Evolutionary conservation across 2,329 filamentous ascomycete genomes (phyloP), one percentile per base, ranked within the genome.

Genomic region (Trichoderma citrinoviride): DNA sequence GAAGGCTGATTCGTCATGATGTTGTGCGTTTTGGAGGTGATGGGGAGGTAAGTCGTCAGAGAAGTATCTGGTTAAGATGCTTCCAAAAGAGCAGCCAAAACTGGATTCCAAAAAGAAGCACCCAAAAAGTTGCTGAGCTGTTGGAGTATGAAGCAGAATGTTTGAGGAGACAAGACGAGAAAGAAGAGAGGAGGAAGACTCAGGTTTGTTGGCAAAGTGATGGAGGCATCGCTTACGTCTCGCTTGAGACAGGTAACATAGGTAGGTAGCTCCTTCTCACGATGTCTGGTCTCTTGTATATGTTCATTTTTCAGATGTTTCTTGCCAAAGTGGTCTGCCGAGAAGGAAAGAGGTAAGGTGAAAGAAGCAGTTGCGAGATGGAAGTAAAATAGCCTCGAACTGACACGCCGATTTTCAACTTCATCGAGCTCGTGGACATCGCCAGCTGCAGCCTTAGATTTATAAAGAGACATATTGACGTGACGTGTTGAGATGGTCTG

Each of bases 41-140:
- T 14, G 7, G 33, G 10, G 33, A 37, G 33, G 33, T 73, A 67
- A 61, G 64, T 68, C 8, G 40, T 37, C 65, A 41, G 25, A 54
- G 47, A 46, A 44, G 54, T 43, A 46, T n/a, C n/a, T n/a, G n/a
- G 27, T n/a, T 70, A 72, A 68, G 53, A 73, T 73, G 67, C 67
- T 69, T 69, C 68, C 71, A 73, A 74, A 68, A 73, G 55, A 67
- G 64, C 62, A 67, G 62, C 68, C 67, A 68, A 70, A 70, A 69
- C 58, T 40, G 66, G 65, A 61, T 64, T 61, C 67, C 66, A 71
- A 72, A 70, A 68, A 68, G 41, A 61, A 57, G 60, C 49, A 5
- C 60, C 67, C 70, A 69, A 65, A 44, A 60, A 50, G 21, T 21
- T 53, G 58, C 40, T 29, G 37, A 14, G 19, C n/a, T 33, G 29